Evolutionary conservation across 164 flowering plant species (phyloP).

Genomic region (Sextonia rubra): DNA sequence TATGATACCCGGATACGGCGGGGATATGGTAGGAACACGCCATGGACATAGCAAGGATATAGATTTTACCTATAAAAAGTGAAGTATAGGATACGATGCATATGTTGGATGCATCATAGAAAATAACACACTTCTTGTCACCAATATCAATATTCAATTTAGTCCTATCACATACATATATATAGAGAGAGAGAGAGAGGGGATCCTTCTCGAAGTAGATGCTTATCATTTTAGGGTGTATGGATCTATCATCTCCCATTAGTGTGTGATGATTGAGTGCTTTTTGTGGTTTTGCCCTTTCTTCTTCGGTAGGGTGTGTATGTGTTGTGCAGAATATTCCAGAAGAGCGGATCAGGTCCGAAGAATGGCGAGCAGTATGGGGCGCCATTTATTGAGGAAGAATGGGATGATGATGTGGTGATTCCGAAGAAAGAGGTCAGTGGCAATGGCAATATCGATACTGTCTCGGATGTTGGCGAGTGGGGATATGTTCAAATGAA

Average conservation of each 20-base stretch:
- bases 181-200: too few species aligned
- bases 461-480: constrained; percentile 13
- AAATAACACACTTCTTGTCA: too few species aligned
- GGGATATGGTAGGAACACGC: too few species aligned
- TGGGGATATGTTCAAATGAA: constrained; percentile 11
- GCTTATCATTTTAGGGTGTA: too few species aligned
- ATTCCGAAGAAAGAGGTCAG: constrained; percentile 27
- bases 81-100: too few species aligned
- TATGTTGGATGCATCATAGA: too few species aligned
- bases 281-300: not conserved
- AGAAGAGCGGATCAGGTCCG: constrained; percentile 45
- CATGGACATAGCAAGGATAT: too few species aligned
- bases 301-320: constrained; percentile 26
- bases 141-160: too few species aligned
- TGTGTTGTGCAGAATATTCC: constrained; percentile 31
- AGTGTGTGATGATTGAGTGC: not conserved
- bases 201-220: too few species aligned
- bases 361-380: constrained; percentile 60
- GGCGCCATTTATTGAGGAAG: constrained; percentile 56
- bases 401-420: constrained; percentile 37
- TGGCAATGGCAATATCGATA: not conserved
- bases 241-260: not conserved
- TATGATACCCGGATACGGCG: too few species aligned
- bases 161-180: too few species aligned
- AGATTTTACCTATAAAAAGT: too few species aligned